Conservation (phyloP, 169 alveolate genomes). For the Cystoisospora suis region DNA sequence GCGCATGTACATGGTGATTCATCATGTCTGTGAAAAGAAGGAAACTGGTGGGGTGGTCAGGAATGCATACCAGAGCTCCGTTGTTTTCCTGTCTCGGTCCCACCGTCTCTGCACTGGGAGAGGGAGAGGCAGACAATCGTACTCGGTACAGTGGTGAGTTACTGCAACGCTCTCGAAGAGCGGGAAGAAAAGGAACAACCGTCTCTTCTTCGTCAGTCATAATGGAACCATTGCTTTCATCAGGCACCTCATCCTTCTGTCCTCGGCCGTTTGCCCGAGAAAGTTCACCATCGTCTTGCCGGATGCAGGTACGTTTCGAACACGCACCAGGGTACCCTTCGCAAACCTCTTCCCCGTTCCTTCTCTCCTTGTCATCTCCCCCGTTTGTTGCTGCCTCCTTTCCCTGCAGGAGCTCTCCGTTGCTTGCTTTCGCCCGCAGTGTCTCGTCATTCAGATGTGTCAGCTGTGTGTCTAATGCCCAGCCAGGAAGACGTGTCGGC, state of each 20-base stretch:
- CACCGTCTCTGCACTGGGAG: neutral
- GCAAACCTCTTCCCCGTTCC: neutral
- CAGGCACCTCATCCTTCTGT: neutral
- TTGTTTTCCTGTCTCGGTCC: neutral
- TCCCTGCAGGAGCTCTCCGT: neutral
- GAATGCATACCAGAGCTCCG: slow-evolving; percentile 1
- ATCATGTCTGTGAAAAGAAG: slow-evolving; percentile 53
- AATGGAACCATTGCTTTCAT: neutral
- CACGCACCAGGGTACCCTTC: too few relatives aligned
- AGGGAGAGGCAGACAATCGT: neutral
- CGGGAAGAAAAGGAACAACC: slow-evolving; percentile 12
- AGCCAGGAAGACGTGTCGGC: neutral
- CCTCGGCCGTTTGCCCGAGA: neutral
- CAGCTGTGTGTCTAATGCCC: neutral
- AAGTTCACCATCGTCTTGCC: too few relatives aligned
- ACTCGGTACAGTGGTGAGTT: neutral
- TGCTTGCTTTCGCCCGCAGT: neutral
- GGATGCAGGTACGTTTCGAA: too few relatives aligned
- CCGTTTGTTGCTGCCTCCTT: neutral
- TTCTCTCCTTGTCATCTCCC: neutral
- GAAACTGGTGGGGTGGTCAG: slow-evolving; percentile 40
- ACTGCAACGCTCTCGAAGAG: neutral
- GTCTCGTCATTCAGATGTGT: neutral
- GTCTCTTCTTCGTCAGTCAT: neutral
- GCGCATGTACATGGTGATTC: slow-evolving; percentile 56